Conservation (phyloP, 352 stramenopile genomes). For the Globisporangium megalacanthum region DNA sequence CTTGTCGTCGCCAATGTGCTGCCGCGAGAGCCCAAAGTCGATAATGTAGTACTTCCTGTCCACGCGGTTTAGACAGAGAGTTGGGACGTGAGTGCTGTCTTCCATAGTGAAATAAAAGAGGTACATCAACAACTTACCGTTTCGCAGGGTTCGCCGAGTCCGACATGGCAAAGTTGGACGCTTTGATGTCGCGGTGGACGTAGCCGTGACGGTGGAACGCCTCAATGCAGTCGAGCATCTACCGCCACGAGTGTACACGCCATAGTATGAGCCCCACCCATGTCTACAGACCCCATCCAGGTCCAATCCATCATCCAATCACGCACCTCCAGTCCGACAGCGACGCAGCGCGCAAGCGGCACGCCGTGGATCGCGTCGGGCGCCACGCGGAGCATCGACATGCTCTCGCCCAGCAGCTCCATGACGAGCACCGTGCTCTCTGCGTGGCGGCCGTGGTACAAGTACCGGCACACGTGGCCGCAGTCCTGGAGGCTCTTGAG, state of each 20-base stretch:
- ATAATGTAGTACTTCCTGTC: slow-evolving; percentile 67
- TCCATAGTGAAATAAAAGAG: slow-evolving; percentile 1
- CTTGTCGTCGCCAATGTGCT: slow-evolving; percentile 61
- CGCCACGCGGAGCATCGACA: slow-evolving; percentile 82
- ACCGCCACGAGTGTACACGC: neutral
- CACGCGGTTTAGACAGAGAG: too few species aligned
- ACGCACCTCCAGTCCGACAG: slow-evolving; percentile 55
- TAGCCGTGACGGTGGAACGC: slow-evolving; percentile 82
- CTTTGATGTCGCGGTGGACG: slow-evolving; percentile 88
- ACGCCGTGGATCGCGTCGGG: slow-evolving; percentile 79
- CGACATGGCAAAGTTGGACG: slow-evolving; percentile 83
- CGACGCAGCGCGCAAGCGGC: slow-evolving; percentile 59
- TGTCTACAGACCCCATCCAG: too few species aligned
- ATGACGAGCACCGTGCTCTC: slow-evolving; percentile 87
- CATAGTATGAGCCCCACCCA: neutral
- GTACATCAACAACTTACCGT: slow-evolving; percentile 13
- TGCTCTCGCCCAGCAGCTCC: slow-evolving; percentile 84
- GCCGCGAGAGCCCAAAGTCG: slow-evolving; percentile 80
- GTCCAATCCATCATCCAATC: too few species aligned
- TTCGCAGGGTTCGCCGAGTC: slow-evolving; percentile 35
- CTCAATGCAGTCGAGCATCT: slow-evolving; percentile 87
- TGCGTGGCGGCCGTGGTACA: slow-evolving; percentile 80
- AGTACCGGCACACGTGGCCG: slow-evolving; percentile 78
- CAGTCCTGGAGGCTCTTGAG: slow-evolving; percentile 83
- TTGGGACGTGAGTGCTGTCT: too few species aligned